Evolutionary conservation across 768 basidiomycete species (phyloP), one percentile per base, ranked within the genome.

Genomic region (Pisolithus orientalis): DNA sequence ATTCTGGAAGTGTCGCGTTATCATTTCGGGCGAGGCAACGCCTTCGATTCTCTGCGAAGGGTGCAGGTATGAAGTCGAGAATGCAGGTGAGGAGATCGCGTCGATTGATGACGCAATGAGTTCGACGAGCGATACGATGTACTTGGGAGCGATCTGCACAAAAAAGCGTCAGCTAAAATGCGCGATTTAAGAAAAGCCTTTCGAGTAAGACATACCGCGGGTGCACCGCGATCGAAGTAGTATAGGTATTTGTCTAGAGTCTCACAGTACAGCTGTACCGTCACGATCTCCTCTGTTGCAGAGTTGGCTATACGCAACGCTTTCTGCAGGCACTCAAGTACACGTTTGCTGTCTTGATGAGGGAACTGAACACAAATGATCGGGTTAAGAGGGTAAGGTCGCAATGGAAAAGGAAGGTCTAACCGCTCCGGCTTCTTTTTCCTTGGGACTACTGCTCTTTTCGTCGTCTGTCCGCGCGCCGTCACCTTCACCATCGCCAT

Each of bases 291-390:
- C 68, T 98, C 96, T 49, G 93, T 94, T 25, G 91, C 91, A 3
- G 92, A 94, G 62, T 94, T 94, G 5, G 96, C 96, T 61, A 96
- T 97, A 2, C 95, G 83, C 25, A 98, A 76, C 4, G 94, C 90
- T 66, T 98, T 98, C 67, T 99, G 96, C 31, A 99, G 76, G 65
- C 96, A 99, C 69, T 99, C 96, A 31, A 99, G 75, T 0, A 99
- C 94, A 24, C 96, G 90, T 63, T 97, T 97, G 70, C 94, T 94
- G 64, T 99, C 96, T 59, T 92, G 87, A 63, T 89, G 86, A 40
- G 89, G 89, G 62, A 83, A 87, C 89, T 88, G 56, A 1, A 50
- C 29, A 47, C 16, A 40, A 17, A 47, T 32, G 27, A 27, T 44
- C 40, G 14, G 13, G 38, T 46, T 46, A 49, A 27, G 25, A 17